A percentile compares a stretch with the other conserved stretches of the same genome.
phyloP scores from a whole-genome alignment of 169 alveolate species.

The Ichthyophthirius multifiliis region DNA sequence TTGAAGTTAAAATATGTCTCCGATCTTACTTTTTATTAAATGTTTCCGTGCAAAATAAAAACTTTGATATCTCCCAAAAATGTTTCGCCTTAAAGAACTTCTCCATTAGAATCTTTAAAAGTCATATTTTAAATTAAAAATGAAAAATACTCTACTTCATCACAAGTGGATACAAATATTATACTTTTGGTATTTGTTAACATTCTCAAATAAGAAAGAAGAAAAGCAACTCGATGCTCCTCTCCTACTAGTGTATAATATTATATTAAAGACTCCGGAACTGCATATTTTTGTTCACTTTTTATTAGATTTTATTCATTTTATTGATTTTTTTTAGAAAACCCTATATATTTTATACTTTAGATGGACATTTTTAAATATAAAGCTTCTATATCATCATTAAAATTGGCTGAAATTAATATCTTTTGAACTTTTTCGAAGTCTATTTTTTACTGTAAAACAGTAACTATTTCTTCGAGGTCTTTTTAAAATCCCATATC shows the following conservation, averaged over 20 bases:
- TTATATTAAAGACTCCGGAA: constrained; percentile 33
- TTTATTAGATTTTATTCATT: constrained; percentile 35
- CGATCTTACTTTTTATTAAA: constrained; percentile 74
- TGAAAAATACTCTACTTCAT: constrained; percentile 60
- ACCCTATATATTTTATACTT: constrained; percentile 47
- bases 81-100: constrained; percentile 26
- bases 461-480: constrained; percentile 12
- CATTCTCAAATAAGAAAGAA: constrained; percentile 52
- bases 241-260: constrained; percentile 60
- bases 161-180: constrained; percentile 79
- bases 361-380: constrained; percentile 31
- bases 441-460: constrained; percentile 7
- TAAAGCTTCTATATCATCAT: constrained; percentile 33
- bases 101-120: constrained; percentile 22
- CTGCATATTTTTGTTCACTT: constrained; percentile 30
- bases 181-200: constrained; percentile 53
- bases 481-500: constrained; percentile 86
- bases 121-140: constrained; percentile 39
- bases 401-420: constrained; percentile 61
- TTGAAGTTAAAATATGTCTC: constrained; percentile 64
- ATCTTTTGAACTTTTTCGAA: constrained; percentile 34
- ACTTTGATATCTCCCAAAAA: constrained; percentile 44
- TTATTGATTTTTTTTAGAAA: constrained; percentile 45
- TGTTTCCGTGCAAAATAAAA: constrained; percentile 78
- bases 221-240: constrained; percentile 52